Percentiles rank a stretch among this genome's conserved stretches.
Conservation (phyloP, 179 eudicot genomes). For the Monotropa hypopitys region DNA sequence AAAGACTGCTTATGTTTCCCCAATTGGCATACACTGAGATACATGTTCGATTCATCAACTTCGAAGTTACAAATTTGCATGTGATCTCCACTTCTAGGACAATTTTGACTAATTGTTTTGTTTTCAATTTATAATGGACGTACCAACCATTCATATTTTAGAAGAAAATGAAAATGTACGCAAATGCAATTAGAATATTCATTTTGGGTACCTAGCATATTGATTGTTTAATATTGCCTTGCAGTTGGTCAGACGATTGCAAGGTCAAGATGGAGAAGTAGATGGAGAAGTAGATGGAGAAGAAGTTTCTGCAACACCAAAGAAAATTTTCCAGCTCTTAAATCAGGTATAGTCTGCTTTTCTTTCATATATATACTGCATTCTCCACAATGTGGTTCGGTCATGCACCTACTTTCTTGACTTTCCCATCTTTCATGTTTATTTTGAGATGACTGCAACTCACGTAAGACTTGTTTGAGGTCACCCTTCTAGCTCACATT, state of each 20-base stretch:
- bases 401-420: background rate
- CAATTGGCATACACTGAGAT: background rate
- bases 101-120: background rate
- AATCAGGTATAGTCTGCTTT: slow-evolving; percentile 49
- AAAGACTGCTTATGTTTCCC: background rate
- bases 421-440: background rate
- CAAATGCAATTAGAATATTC: background rate
- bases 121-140: background rate
- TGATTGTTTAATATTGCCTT: background rate
- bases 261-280: slow-evolving; percentile 64
- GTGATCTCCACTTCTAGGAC: background rate
- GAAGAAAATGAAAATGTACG: background rate
- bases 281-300: slow-evolving; percentile 65
- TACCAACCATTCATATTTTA: background rate
- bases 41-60: background rate
- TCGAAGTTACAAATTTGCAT: background rate
- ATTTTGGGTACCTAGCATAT: background rate
- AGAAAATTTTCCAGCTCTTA: slow-evolving; percentile 70
- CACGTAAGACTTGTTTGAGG: background rate
- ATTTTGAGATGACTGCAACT: background rate
- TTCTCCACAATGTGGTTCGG: background rate
- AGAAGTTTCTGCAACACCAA: slow-evolving; percentile 72
- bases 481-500: background rate
- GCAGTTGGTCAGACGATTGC: slow-evolving; percentile 75
- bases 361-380: background rate